phyloP scores from a whole-genome alignment of 2,329 filamentous ascomycete species.

The Cladosporium cucumerinum region DNA sequence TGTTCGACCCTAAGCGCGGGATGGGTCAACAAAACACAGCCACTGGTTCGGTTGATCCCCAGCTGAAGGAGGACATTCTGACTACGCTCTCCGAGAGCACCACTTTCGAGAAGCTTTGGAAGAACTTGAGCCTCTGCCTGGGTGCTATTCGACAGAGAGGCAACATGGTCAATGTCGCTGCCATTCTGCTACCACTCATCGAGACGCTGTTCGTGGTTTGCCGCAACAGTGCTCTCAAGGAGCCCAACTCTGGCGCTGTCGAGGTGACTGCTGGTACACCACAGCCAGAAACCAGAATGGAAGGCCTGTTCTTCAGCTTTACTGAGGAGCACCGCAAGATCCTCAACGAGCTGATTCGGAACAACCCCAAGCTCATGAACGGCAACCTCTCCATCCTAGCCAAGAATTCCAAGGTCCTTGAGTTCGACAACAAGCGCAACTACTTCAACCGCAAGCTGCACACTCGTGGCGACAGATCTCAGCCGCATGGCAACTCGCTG shows the following conservation, averaged over 20 bases:
- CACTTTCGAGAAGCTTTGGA: slow-evolving; percentile 88
- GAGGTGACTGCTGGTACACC: slow-evolving; percentile 59
- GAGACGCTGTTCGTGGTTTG: slow-evolving; percentile 98
- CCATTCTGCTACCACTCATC: slow-evolving; percentile 88
- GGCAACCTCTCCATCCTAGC: slow-evolving; percentile 93
- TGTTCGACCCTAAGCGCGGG: slow-evolving; percentile 76
- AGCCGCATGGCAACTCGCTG: slow-evolving; percentile 70
- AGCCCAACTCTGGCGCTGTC: slow-evolving; percentile 53
- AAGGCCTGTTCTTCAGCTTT: slow-evolving; percentile 91
- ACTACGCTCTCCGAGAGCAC: slow-evolving; percentile 85
- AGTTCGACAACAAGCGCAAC: slow-evolving; percentile 99
- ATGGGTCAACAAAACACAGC: slow-evolving; percentile 47
- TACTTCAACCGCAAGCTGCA: slow-evolving; percentile 97
- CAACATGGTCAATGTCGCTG: slow-evolving; percentile 95
- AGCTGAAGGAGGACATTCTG: slow-evolving; percentile 79
- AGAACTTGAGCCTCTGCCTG: slow-evolving; percentile 84
- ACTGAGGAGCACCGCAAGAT: slow-evolving; percentile 97
- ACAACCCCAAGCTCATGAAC: slow-evolving; percentile 97
- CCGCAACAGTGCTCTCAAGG: slow-evolving; percentile 87
- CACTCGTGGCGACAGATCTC: slow-evolving; percentile 64
- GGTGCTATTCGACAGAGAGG: slow-evolving; percentile 84
- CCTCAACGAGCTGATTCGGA: slow-evolving; percentile 92
- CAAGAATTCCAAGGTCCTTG: slow-evolving; percentile 97
- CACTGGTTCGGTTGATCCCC: slow-evolving; percentile 40
- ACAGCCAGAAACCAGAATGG: slow-evolving; percentile 75